phyloP scores from a whole-genome alignment of 805 yeast species.

The Suhomyces kilbournensis region DNA sequence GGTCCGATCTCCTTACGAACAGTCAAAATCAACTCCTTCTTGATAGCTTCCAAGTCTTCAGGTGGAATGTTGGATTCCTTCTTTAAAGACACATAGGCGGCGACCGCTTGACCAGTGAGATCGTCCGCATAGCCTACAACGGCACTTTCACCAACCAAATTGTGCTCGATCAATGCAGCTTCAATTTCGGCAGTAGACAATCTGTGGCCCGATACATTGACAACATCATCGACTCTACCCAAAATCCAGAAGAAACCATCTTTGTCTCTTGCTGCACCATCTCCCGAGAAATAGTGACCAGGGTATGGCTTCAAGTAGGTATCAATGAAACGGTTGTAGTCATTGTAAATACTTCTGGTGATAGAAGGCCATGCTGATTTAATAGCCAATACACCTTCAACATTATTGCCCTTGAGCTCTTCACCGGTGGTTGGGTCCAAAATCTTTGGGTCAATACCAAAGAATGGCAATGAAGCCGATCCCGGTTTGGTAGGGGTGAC shows the following conservation, averaged over 20 bases:
- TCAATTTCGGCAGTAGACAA: conserved; percentile 98
- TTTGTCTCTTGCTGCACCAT: conserved; percentile 95
- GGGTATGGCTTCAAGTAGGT: conserved; percentile 93
- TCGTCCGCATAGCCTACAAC: conserved; percentile 95
- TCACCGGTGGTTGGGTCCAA: conserved; percentile 91
- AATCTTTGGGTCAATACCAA: conserved; percentile 87
- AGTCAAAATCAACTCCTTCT: conserved; percentile 75
- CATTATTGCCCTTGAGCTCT: conserved; percentile 81
- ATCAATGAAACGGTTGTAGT: conserved; percentile 81
- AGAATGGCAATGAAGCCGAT: conserved; percentile 93
- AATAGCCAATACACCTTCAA: conserved; percentile 94
- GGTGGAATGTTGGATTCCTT: conserved; percentile 33
- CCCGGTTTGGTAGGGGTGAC: conserved; percentile 95
- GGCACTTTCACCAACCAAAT: conserved; percentile 87
- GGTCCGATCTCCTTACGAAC: conserved; percentile 92
- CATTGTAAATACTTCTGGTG: conserved; percentile 92
- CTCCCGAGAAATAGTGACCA: conserved; percentile 94
- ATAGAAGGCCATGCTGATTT: conserved; percentile 97
- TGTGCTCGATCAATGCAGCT: conserved; percentile 79
- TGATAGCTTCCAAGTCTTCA: conserved; percentile 53
- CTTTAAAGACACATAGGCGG: conserved; percentile 89
- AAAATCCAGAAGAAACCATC: conserved; percentile 98
- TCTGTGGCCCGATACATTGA: conserved; percentile 96
- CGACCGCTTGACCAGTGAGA: conserved; percentile 95
- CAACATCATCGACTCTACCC: conserved; percentile 98